Evolutionary conservation across 768 basidiomycete species (phyloP), one percentile per base, ranked within the genome.

Genomic region (Pholiota microspora): DNA sequence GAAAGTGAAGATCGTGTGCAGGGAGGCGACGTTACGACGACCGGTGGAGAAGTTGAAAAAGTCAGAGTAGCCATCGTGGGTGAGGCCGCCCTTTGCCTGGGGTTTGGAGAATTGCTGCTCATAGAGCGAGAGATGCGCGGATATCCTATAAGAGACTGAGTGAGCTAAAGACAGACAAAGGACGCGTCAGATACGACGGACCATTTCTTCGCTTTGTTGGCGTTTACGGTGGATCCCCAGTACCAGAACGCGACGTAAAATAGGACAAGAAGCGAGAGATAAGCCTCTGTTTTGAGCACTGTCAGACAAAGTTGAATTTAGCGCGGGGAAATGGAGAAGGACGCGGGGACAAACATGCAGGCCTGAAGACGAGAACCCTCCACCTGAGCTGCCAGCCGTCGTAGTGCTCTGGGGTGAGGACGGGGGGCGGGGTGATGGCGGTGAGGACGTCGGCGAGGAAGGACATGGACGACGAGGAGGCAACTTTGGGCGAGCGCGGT

Each of bases 11-110:
- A 89, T 78, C 47, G 89, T 85, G 75, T 96, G 94, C 50, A 94
- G 77, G 27, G 88, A 89, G 24, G 81, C 73, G 52, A 94, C 66
- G 59, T 83, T 84, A 55, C 89, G 87, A 56, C 94, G 77, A 51
- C 94, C 94, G 2, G 93, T 94, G 36, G 92, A 92, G 72, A 89
- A 97, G 65, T 79, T 78, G 75, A 92, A 90, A 66, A 85, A 89
- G 72, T 93, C 91, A 2, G 85, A 78, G 62, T 86, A 76, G 16
- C 91, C 92, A 62, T 94, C 92, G 35, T 76, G 53, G 29, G 78
- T 77, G 46, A 88, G 70, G 8, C 81, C 82, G 4, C 72, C 72
- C 31, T 73, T 75, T 7, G 78, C 74, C 21, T 68, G 62, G 1
- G 92, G 87, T 44, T 73, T 78, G 9, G 90, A 85, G 73, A 97